Base-by-base conservation (phyloP, 805 yeast species). In the Yamadazyma ubonensis region DNA sequence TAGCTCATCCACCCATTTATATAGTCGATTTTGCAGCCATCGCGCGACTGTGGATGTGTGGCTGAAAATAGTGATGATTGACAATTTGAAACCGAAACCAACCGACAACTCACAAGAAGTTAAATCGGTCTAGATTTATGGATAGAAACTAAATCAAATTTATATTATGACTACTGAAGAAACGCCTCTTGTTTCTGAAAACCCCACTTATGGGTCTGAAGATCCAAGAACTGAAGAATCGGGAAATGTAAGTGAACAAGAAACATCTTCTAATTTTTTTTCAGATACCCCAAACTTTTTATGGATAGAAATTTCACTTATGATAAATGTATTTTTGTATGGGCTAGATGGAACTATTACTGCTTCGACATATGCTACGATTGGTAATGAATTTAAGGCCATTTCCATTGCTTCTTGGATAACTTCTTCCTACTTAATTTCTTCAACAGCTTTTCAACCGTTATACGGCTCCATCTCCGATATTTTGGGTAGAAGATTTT, bases 341-440 rank as follows among this genome's bases (percentile, higher is more conserved):
- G 75, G 75, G 2, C 70, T 74, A 46, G 78, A 73, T 45, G 64
- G 71, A 2, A 72, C 77, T 4, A 65, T 74, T 28, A 70, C 75
- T 8, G 76, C 77, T 3, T 68, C 76, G 4, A 71, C 73, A 1
- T 72, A 71, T 42, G 64, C 76, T 14, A 58, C 67, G 23, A 71
- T 73, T 22, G 77, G 77, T 2, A 63, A 67, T 31, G 64, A 65
- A 37, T 63, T 64, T 34, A 50, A 59, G 14, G 63, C 66, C 7
- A 61, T 60, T 12, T 45, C 58, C 29, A 39, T 63, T 10, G 69
- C 69, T 16, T 61, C 72, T 2, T 67, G 73, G 72, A 64, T 69
- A 27, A 66, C 73, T 2, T 62, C 72, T 3, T 61, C 70, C 2
- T 69, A 69, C 39, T 44, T 69, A 26, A 57, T 69, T 32, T 63